Conservation (phyloP, 441 rosid genomes). For the Populus hybrid region DNA sequence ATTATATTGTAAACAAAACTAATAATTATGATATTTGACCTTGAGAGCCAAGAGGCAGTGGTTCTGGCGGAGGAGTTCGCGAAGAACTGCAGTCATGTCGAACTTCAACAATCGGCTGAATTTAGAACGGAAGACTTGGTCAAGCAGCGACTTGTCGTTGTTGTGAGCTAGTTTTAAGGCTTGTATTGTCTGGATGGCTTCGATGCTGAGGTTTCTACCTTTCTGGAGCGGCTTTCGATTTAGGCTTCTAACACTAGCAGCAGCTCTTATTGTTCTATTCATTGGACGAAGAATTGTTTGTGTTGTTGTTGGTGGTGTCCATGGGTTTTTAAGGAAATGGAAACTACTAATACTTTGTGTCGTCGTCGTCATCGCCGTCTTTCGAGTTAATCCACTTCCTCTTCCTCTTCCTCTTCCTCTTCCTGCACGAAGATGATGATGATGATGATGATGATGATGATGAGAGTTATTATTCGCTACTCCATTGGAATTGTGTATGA, state of each 20-base stretch:
- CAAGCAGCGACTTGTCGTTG: constrained; percentile 22
- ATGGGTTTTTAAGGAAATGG: not conserved
- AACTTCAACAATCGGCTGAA: constrained; percentile 75
- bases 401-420: too few species aligned
- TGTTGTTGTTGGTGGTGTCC: not conserved
- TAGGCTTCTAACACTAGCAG: not conserved
- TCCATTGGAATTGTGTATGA: too few species aligned
- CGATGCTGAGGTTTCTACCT: constrained; percentile 82
- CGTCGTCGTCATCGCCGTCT: not conserved
- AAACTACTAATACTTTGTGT: not conserved
- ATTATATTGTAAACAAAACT: not conserved
- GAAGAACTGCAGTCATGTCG: constrained; percentile 81
- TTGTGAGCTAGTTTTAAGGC: constrained; percentile 61
- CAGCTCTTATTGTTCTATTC: not conserved
- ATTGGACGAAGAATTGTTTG: not conserved
- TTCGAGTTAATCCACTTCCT: too few species aligned
- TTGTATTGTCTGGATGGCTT: constrained; percentile 82
- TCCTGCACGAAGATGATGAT: too few species aligned
- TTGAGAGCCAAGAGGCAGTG: constrained; percentile 61
- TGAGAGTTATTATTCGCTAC: too few species aligned
- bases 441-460: too few species aligned
- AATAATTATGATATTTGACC: constrained; percentile 25
- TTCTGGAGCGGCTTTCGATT: constrained; percentile 70
- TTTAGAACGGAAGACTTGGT: constrained; percentile 40
- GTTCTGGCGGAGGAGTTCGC: constrained; percentile 75